phyloP scores from a whole-genome alignment of 2,329 filamentous ascomycete species.

The Colletotrichum incanum region DNA sequence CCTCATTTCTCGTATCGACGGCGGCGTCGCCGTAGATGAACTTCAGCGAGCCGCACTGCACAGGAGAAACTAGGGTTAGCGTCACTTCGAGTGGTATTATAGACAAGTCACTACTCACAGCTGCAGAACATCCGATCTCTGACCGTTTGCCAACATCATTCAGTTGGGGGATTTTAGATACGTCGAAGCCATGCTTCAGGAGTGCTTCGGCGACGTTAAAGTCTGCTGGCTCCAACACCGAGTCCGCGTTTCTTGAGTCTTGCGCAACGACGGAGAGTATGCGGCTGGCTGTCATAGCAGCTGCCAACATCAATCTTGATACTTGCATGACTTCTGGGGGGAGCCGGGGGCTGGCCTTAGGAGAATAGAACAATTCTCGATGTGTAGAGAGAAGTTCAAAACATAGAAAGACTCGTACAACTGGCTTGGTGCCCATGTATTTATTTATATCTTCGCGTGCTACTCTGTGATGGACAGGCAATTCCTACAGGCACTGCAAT shows the following conservation, averaged over 20 bases:
- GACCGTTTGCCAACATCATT: conserved; percentile 8
- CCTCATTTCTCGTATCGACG: conserved; percentile 28
- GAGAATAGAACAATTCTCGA: background rate
- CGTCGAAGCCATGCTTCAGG: conserved; percentile 39
- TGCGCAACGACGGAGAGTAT: conserved; percentile 1
- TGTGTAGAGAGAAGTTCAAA: too few species aligned
- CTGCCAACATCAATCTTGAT: background rate
- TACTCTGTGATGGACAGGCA: too few species aligned
- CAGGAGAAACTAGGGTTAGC: background rate
- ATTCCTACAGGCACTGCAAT: too few species aligned
- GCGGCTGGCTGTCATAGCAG: conserved; percentile 1
- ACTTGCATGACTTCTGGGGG: conserved; percentile 9
- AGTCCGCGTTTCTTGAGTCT: background rate
- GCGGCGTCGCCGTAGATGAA: conserved; percentile 29
- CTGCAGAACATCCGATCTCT: conserved; percentile 13
- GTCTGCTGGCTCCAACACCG: conserved; percentile 28
- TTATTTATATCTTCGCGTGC: background rate
- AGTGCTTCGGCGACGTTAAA: conserved; percentile 44
- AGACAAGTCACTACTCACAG: conserved; percentile 11
- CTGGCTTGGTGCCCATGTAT: background rate
- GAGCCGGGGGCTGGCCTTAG: too few species aligned
- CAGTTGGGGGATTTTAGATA: conserved; percentile 37
- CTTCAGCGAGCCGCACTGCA: conserved; percentile 37
- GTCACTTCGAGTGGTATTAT: background rate
- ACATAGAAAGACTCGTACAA: background rate